phyloP scores from a whole-genome alignment of 2,329 filamentous ascomycete species.

The Aspergillus sp. region DNA sequence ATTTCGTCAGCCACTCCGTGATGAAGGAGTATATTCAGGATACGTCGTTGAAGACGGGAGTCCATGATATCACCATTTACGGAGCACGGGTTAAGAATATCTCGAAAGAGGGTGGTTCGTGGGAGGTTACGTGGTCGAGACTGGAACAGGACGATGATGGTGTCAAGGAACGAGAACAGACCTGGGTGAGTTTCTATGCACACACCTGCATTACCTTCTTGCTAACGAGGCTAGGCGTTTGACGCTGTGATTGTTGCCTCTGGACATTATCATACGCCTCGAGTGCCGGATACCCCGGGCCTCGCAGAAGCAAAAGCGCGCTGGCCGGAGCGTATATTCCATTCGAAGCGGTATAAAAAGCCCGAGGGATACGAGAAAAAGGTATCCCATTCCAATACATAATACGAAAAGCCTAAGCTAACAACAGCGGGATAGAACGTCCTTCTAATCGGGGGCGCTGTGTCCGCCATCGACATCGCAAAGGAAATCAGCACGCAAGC shows the following conservation, averaged over 20 bases:
- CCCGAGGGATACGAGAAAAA: slow-evolving; percentile 54
- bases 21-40: slow-evolving; percentile 62
- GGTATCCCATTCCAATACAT: slow-evolving; percentile 33
- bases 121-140: slow-evolving; percentile 54
- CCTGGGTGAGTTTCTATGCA: slow-evolving; percentile 2
- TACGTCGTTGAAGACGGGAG: slow-evolving; percentile 53
- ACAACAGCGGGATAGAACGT: slow-evolving; percentile 44
- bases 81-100: slow-evolving; percentile 60
- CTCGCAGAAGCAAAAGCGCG: slow-evolving; percentile 47
- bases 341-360: slow-evolving; percentile 54
- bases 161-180: slow-evolving; percentile 6
- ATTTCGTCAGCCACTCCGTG: slow-evolving; percentile 58
- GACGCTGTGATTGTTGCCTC: slow-evolving; percentile 55
- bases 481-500: slow-evolving; percentile 51
- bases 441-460: slow-evolving; percentile 56
- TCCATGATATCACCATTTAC: slow-evolving; percentile 53
- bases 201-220: not conserved
- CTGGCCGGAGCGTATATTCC: slow-evolving; percentile 48
- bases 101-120: slow-evolving; percentile 48
- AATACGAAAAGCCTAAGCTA: not conserved
- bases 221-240: slow-evolving; percentile 31
- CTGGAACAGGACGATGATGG: slow-evolving; percentile 28
- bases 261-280: slow-evolving; percentile 55
- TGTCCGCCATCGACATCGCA: slow-evolving; percentile 57
- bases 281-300: slow-evolving; percentile 51